These are phyloP conservation scores for Penicillium fimorum DNA, from an alignment of 495 filamentous ascomycete species.

Conservation along the genomic window DNA sequence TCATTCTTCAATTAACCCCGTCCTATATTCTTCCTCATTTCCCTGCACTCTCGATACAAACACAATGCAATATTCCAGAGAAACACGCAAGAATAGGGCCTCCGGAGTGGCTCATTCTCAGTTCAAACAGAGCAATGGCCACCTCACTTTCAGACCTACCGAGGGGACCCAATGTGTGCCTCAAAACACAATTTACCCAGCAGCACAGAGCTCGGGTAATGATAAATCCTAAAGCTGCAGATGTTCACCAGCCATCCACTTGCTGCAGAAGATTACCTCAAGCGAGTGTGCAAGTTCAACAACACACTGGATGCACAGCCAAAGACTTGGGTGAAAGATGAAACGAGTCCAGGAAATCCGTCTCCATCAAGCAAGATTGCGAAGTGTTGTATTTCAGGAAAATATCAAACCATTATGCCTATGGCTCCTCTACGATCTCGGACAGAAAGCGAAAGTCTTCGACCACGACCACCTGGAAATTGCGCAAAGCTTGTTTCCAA, in stretches of 20 bases:
- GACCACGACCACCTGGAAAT: background rate
- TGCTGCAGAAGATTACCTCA: background rate
- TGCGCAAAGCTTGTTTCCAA: background rate
- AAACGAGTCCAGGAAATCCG: background rate
- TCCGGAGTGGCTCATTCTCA: no score
- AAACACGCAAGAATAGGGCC: no score
- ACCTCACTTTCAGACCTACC: no score
- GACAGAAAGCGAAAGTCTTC: background rate
- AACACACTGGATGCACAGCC: background rate
- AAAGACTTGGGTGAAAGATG: background rate
- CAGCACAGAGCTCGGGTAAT: no score
- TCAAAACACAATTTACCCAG: no score
- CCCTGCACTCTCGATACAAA: no score
- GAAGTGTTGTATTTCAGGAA: background rate
- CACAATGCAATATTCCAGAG: no score
- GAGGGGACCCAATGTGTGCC: no score
- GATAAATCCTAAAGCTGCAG: background rate
- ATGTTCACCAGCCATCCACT: slow-evolving; percentile 1
- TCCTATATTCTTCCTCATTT: no score
- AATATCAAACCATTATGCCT: background rate
- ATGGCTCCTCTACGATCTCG: background rate
- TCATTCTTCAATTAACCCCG: no score
- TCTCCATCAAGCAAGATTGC: background rate
- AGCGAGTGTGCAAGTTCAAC: background rate
- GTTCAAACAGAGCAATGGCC: no score